Evolutionary conservation across 148 eudicot genomes (phyloP).

Genomic region (Vaccinium macrocarpon): DNA sequence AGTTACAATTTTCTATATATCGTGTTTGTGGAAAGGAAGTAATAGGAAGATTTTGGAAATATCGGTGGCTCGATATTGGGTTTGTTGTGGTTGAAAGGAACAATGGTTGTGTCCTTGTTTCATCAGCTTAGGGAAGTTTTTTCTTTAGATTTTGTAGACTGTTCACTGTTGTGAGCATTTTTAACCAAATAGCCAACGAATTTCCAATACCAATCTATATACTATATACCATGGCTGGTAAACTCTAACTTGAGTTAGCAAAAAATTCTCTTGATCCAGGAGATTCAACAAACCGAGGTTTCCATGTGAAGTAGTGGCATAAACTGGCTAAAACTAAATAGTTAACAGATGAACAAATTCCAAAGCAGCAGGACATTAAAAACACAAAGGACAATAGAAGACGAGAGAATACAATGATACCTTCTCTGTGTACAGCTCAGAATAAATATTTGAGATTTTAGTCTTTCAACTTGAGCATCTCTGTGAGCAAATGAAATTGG

Average conservation of each 20-base stretch:
- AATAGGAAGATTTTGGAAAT: no score
- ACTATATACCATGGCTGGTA: not conserved
- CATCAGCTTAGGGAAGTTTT: not conserved
- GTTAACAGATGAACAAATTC: not conserved
- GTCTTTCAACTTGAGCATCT: conserved; percentile 69
- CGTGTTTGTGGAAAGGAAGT: not conserved
- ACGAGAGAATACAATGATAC: conserved; percentile 27
- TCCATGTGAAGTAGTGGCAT: not conserved
- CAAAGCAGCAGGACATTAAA: not conserved
- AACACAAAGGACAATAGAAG: no score
- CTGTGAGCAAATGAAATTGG: conserved; percentile 34
- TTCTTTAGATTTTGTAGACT: not conserved
- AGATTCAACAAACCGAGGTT: conserved; percentile 12
- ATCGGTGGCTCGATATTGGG: no score
- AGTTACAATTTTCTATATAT: not conserved
- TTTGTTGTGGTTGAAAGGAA: no score
- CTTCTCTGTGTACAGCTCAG: conserved; percentile 85
- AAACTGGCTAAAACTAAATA: not conserved
- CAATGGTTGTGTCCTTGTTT: no score
- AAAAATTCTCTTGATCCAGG: not conserved
- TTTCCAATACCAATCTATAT: not conserved
- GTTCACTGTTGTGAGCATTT: not conserved
- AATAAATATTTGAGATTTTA: conserved; percentile 74
- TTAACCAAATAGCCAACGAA: not conserved
- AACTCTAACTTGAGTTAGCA: not conserved